These are phyloP conservation scores for Entoloma clypeatum DNA, from an alignment of 1,284 basidiomycete species.

Conservation along the genomic window DNA sequence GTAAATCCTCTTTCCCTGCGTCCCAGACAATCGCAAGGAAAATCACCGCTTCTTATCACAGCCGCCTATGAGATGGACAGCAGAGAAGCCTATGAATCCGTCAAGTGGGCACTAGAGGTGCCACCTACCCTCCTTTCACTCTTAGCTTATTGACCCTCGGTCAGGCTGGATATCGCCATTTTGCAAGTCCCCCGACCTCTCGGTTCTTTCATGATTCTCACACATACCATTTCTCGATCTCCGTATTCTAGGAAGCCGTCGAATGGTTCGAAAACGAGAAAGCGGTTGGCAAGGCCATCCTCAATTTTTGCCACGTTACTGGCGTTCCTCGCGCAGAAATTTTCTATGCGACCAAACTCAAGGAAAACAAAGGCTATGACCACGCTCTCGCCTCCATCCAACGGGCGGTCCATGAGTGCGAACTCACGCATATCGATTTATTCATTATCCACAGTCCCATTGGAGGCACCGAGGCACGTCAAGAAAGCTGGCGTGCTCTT, in stretches of 20 bases:
- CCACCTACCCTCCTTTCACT: conserved; percentile 7
- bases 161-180: conserved; percentile 63
- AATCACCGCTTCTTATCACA: conserved; percentile 23
- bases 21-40: conserved; percentile 7
- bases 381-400: conserved; percentile 47
- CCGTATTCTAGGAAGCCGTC: conserved; percentile 38
- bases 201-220: conserved; percentile 16
- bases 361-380: conserved; percentile 52
- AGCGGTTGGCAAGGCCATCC: conserved; percentile 58
- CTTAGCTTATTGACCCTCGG: conserved; percentile 5
- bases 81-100: conserved; percentile 50
- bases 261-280: conserved; percentile 71
- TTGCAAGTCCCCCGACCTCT: conserved; percentile 43
- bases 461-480: conserved; percentile 46
- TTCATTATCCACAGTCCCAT: conserved; percentile 69
- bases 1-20: conserved; percentile 29
- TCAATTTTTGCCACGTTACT: conserved; percentile 47
- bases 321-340: conserved; percentile 51
- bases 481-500: conserved; percentile 55
- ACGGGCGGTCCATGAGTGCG: conserved; percentile 50
- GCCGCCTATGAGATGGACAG: conserved; percentile 69
- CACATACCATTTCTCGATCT: conserved; percentile 15
- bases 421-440: conserved; percentile 61
- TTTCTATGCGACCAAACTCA: conserved; percentile 71
- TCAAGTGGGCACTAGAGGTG: conserved; percentile 62